Evolutionary conservation across 2,329 filamentous ascomycete genomes (phyloP), one percentile per base, ranked within the genome.

Genomic region (Trichothecium roseum): DNA sequence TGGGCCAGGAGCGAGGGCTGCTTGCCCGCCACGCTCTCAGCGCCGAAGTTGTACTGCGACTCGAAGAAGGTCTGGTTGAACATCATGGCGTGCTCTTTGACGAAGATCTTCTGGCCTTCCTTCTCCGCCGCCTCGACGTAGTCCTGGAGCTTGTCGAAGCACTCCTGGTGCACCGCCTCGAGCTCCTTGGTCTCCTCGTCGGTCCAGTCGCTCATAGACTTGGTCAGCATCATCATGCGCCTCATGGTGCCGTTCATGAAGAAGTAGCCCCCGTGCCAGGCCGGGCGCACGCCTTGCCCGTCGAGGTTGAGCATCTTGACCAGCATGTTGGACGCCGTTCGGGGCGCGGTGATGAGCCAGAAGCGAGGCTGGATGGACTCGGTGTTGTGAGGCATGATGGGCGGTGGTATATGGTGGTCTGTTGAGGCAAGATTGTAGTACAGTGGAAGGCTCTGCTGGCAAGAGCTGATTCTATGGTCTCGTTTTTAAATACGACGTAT

Each of bases 61-160:
- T 47, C 44, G 24, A 40, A 38, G 27, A 38, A 40, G 7, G 50
- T 50, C 16, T 49, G 45, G 12, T 32, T 43, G 32, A 55, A 24
- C 42, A 50, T 50, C 30, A 46, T 43, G 18, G 49, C 44, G 26
- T 60, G 57, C 36, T 61, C 57, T 37, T 60, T 60, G 28, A 53
- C 43, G 31, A 58, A 55, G n/a, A 53, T 40, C 15, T 42, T 42
- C 31, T 56, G 53, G 20, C 44, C 44, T 17, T 50, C 39, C 4
- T 40, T 32, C 31, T 47, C 38, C 2, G 54, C 52, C 3, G 35
- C 32, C 2, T 38, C 27, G 5, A 50, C 38, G 24, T 42, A 44
- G 14, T 47, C 39, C 30, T 56, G 46, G 5, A 60, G 34, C 1
- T 37, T 38, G 17, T 53, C 39, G 28, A 54, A 42, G 18, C 46